phyloP scores from a whole-genome alignment of 164 flowering plant genomes.

The Dillenia suffruticosa region DNA sequence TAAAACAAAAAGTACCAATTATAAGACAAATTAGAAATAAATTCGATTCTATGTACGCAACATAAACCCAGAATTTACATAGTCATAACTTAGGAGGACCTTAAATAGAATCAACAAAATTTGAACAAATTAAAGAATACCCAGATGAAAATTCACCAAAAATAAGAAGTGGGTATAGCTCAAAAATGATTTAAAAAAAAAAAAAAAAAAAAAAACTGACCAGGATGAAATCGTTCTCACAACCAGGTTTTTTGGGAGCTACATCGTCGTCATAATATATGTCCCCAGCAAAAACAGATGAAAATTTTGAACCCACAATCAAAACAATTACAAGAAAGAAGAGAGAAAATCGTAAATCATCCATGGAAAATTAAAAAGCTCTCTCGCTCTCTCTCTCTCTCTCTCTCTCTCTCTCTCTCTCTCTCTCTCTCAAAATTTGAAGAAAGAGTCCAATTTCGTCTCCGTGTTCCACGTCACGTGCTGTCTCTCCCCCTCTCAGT shows the following conservation, averaged over 20 bases:
- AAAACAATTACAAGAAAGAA: constrained; percentile 13
- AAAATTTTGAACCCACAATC: constrained; percentile 20
- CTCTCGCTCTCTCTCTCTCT: not conserved
- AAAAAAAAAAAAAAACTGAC: constrained; percentile 25
- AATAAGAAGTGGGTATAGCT: constrained; percentile 15
- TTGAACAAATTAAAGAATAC: constrained; percentile 12
- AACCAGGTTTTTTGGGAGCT: constrained; percentile 90
- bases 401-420: too few relatives aligned
- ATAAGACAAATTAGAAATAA: too few relatives aligned
- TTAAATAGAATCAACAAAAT: not conserved
- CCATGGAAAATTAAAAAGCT: constrained; percentile 21
- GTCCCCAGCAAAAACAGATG: constrained; percentile 55
- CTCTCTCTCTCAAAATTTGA: too few relatives aligned
- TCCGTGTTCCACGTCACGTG: too few relatives aligned
- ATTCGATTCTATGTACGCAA: not conserved
- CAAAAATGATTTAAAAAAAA: constrained; percentile 2
- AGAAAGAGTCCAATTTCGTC: too few relatives aligned
- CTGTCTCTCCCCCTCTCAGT: too few relatives aligned
- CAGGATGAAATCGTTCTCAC: constrained; percentile 83
- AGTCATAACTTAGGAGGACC: too few relatives aligned
- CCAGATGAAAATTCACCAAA: constrained; percentile 18
- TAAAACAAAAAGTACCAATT: too few relatives aligned
- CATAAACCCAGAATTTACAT: not conserved
- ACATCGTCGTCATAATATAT: constrained; percentile 72
- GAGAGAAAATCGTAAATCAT: constrained; percentile 17